phyloP scores from a whole-genome alignment of 345 rosid genomes.

The Tarenaya hassleriana region DNA sequence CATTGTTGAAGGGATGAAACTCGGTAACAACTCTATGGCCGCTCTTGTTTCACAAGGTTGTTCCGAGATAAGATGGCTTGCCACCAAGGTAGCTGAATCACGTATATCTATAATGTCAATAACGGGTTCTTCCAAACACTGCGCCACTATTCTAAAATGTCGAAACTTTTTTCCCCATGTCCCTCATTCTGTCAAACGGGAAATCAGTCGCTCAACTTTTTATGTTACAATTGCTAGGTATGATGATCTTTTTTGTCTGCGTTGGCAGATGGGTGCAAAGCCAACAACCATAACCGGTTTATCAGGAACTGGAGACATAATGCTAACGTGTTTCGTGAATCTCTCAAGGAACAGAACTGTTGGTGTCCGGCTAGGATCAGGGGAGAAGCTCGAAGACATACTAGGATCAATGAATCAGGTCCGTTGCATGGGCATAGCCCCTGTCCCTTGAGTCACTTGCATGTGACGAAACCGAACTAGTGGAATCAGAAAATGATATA shows the following conservation, averaged over 20 bases:
- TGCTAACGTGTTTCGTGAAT: conserved; percentile 90
- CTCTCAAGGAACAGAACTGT: conserved; percentile 88
- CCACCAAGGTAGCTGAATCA: conserved; percentile 64
- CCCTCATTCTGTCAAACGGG: no score
- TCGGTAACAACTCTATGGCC: conserved; percentile 96
- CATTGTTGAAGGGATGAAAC: conserved; percentile 88
- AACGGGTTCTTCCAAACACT: not conserved
- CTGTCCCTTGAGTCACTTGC: not conserved
- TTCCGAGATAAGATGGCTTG: conserved; percentile 90
- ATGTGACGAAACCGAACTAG: conserved; percentile 12
- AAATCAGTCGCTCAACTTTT: no score
- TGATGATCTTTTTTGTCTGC: conserved; percentile 12
- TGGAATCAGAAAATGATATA: conserved; percentile 6
- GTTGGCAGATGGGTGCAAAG: conserved; percentile 82
- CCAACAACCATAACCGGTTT: conserved; percentile 82
- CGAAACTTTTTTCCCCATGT: not conserved
- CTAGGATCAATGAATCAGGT: conserved; percentile 86
- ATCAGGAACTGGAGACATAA: conserved; percentile 93
- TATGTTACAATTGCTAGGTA: not conserved
- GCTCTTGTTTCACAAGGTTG: conserved; percentile 96
- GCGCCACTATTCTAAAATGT: conserved; percentile 1
- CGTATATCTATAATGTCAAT: not conserved
- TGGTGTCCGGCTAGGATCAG: conserved; percentile 89
- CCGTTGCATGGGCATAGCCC: no score
- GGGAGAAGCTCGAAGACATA: conserved; percentile 82